Evolutionary conservation across 345 rosid species (phyloP).

Genomic region (Citrus inodora): DNA sequence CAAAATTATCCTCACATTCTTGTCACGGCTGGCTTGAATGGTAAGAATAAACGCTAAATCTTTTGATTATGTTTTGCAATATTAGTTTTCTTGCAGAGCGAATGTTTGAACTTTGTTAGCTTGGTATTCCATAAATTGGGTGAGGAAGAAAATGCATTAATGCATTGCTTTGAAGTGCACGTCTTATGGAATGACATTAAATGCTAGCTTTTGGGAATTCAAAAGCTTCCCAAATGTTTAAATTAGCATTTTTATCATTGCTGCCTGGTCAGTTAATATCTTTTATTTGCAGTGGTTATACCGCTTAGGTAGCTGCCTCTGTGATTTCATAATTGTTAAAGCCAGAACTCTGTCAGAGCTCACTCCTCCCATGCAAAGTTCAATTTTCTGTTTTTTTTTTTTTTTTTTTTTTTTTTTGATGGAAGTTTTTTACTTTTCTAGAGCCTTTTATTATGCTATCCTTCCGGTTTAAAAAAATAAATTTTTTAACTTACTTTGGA

Average conservation of each 20-base stretch:
- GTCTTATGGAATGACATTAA: background rate
- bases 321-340: background rate
- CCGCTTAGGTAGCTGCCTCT: background rate
- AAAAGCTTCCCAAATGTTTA: background rate
- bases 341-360: background rate
- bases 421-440: background rate
- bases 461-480: background rate
- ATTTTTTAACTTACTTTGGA: background rate
- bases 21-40: conserved; percentile 81
- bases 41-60: conserved; percentile 34
- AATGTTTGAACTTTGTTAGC: background rate
- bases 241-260: background rate
- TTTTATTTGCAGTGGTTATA: background rate
- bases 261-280: background rate
- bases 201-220: background rate
- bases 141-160: background rate
- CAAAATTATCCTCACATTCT: conserved; percentile 83
- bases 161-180: background rate
- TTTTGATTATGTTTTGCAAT: background rate
- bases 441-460: background rate
- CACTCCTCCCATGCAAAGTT: background rate
- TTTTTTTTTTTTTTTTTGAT: background rate
- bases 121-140: background rate
- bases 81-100: background rate
- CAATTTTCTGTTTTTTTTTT: background rate